These are phyloP conservation scores for Pelargonium nanum DNA, from an alignment of 345 rosid genomes.

Conservation along the genomic window DNA sequence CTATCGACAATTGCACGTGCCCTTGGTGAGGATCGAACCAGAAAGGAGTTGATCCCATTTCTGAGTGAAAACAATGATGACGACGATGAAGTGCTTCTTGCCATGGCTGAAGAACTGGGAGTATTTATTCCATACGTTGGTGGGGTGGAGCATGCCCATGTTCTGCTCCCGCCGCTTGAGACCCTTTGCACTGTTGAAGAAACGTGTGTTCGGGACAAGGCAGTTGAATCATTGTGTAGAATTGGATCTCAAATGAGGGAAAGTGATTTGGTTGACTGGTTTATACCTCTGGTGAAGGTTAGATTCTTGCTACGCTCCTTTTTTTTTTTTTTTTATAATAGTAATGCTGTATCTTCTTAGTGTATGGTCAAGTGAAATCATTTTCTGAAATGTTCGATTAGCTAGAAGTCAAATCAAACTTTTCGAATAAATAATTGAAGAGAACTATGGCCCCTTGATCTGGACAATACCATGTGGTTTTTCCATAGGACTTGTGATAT, in stretches of 20 bases:
- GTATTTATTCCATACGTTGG: slow-evolving; percentile 89
- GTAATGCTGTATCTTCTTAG: background rate
- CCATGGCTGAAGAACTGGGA: slow-evolving; percentile 86
- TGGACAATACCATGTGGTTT: too few species aligned
- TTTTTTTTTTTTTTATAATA: too few species aligned
- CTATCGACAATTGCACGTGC: slow-evolving; percentile 92
- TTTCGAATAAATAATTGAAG: too few species aligned
- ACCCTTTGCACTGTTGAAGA: slow-evolving; percentile 86
- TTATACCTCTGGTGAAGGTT: slow-evolving; percentile 84
- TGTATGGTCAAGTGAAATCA: background rate
- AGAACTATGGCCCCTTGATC: too few species aligned
- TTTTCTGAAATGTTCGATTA: too few species aligned
- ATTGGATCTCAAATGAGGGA: slow-evolving; percentile 91
- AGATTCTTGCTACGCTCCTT: slow-evolving; percentile 5
- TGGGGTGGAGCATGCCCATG: slow-evolving; percentile 74
- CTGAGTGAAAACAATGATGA: slow-evolving; percentile 89
- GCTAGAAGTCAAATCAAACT: background rate
- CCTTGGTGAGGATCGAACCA: slow-evolving; percentile 90
- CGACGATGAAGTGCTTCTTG: slow-evolving; percentile 96
- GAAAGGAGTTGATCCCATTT: slow-evolving; percentile 85
- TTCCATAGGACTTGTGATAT: too few species aligned
- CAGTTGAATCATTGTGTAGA: slow-evolving; percentile 74
- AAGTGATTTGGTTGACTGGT: slow-evolving; percentile 60
- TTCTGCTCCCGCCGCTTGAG: slow-evolving; percentile 71
- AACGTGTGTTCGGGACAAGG: slow-evolving; percentile 86